Evolutionary conservation across 2,329 filamentous ascomycete species (phyloP), one percentile per base, ranked within the genome.

Genomic region (Stachybotrys chartarum): DNA sequence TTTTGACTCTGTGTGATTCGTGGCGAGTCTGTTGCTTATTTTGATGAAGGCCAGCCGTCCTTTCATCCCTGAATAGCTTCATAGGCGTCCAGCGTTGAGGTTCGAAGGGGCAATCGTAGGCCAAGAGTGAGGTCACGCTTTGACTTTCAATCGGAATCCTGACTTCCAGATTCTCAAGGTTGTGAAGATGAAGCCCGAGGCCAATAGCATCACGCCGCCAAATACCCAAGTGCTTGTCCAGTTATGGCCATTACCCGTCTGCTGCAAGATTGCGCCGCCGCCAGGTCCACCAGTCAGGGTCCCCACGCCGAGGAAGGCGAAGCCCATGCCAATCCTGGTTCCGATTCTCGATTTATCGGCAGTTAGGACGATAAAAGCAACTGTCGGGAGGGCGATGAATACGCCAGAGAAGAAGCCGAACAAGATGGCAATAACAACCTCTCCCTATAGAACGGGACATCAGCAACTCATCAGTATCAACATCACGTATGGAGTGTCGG

Each of bases 381-480:
- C 67, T 1, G 73, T 69, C 6, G 72, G 72, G 35, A 78, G 61
- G 1, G 72, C 66, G 50, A 76, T 69, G 61, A 77, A 68, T 46
- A 72, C 70, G 47, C 75, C 76, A 24, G 66, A 70, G 59, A 75
- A 73, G 62, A 76, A 74, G 17, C 75, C 75, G 54, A 67, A 68
- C 46, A 75, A 59, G 6, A 75, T 54, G 1, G 70, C 62, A 14
- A 42, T 14, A 42, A 42, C 14, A 10, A 42, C 14, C 5, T 42
- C 35, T 2, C 10, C 35, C 35, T 42, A 42, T 10, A 24, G 24
- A 24, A 24, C 24, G 24, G 4, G 24, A 3, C 24, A 10, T 42
- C 35, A 42, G 35, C 35, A 14, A 42, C 3, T 42, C 35, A 42
- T 42, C 8, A 10, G 35, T 6, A 42, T 14, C 35, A 42, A 42